These are phyloP conservation scores for Waltiozyma sp. DNA, from an alignment of 1,139 yeast species.

Conservation along the genomic window DNA sequence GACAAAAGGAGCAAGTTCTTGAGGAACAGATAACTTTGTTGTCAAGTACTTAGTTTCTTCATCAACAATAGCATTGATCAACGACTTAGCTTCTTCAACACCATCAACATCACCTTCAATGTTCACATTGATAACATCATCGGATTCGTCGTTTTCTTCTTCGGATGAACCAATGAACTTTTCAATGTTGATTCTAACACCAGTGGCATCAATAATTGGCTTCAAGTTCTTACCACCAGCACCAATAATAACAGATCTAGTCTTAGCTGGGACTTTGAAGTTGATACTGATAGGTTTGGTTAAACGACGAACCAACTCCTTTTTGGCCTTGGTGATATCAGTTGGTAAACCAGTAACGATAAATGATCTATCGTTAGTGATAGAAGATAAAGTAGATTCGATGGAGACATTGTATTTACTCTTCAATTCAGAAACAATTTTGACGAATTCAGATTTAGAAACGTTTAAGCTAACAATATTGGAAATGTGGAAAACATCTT, in stretches of 20 bases:
- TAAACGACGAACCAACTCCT: conserved; percentile 66
- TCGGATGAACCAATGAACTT: conserved; percentile 20
- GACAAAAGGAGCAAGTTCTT: conserved; percentile 42
- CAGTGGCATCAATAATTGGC: conserved; percentile 63
- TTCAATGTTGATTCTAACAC: conserved; percentile 63
- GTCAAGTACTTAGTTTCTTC: conserved; percentile 58
- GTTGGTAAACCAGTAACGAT: conserved; percentile 69
- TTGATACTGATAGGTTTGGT: conserved; percentile 59
- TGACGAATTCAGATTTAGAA: conserved; percentile 53
- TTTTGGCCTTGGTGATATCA: conserved; percentile 61
- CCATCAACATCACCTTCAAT: conserved; percentile 85
- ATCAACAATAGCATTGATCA: conserved; percentile 62
- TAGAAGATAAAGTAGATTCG: conserved; percentile 75
- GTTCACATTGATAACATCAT: conserved; percentile 46
- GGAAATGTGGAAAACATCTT: conserved; percentile 65
- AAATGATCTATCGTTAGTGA: conserved; percentile 74
- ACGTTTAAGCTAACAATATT: conserved; percentile 56
- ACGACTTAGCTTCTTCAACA: conserved; percentile 59
- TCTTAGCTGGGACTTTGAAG: conserved; percentile 65
- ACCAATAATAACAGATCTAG: conserved; percentile 80
- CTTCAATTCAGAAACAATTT: conserved; percentile 53
- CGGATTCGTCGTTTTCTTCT: conserved; percentile 33
- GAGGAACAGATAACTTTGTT: conserved; percentile 37
- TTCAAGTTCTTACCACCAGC: conserved; percentile 76
- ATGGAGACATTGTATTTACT: conserved; percentile 54